Percentiles rank a stretch among this genome's conserved stretches.
Conservation (phyloP, 2,329 filamentous ascomycete genomes). For the Colletotrichum sp. region DNA sequence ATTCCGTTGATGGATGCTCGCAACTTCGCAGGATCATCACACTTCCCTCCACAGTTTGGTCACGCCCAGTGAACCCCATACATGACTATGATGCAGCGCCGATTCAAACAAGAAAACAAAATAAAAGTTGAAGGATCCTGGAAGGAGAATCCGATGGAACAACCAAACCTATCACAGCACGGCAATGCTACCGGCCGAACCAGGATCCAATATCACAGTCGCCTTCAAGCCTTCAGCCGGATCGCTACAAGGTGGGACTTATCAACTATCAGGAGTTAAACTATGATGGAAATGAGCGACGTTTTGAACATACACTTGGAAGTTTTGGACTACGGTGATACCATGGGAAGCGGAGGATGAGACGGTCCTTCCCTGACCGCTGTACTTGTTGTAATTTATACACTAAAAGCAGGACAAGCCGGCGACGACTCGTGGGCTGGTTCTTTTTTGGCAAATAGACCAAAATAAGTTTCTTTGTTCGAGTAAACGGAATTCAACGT, state of each 20-base stretch:
- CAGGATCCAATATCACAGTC: background rate
- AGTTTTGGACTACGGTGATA: conserved; percentile 7
- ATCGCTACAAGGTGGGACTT: background rate
- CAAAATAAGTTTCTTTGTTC: background rate
- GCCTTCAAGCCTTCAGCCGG: background rate
- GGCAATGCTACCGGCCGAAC: background rate
- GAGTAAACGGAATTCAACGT: background rate
- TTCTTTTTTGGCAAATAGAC: background rate
- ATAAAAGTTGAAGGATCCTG: background rate
- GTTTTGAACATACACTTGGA: background rate
- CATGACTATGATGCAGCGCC: background rate
- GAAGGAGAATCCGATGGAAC: background rate
- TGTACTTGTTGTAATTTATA: conserved; percentile 16
- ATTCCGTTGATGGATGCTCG: conserved; percentile 52
- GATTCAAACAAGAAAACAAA: background rate
- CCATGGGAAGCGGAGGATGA: conserved; percentile 11
- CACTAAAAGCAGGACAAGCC: background rate
- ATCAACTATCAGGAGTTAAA: background rate
- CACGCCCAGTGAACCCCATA: conserved; percentile 14
- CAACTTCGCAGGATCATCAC: conserved; percentile 43
- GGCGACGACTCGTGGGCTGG: background rate
- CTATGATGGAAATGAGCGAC: background rate
- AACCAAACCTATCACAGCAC: background rate
- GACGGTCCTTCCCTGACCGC: background rate
- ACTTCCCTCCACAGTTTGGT: conserved; percentile 24